Base-by-base conservation (phyloP, 208 protist genomes). In the Leishmania turanica region DNA sequence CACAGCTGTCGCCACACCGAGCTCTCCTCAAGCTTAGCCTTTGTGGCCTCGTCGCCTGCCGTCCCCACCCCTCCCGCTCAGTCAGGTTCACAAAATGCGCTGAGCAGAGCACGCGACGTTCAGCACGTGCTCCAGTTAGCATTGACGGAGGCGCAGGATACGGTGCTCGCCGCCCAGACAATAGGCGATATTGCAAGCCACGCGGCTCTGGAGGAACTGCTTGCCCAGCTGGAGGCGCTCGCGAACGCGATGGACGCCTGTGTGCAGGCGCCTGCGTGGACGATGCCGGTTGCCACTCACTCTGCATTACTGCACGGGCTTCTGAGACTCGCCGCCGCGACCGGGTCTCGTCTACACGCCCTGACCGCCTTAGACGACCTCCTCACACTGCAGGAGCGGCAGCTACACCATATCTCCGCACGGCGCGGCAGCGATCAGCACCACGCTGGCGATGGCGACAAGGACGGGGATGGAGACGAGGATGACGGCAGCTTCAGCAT, bases 331-430 rank as follows among this genome's bases (percentile, higher is more conserved):
- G 80, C 84, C 45, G 70, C 78, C 19, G 45, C 85, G 9, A 80
- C 84, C 5, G 89, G 89, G 47, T 66, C 83, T 4, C 86, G 83
- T 71, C 69, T 86, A 42, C 75, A 87, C 34, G 91, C 91, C 19
- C 80, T 92, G 37, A 75, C 82, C 34, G 90, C 88, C 0, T 82
- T 96, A 7, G 82, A 95, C 42, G 81, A 88, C 40, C 85, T 96
- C 37, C 88, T 96, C 70, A 65, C 77, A 0, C 78, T 93, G 53
- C 85, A 85, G 65, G 89, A 93, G 49, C 71, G 70, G 51, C 74
- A 65, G 65, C 84, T 56, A 71, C 84, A 47, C 45, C 49, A 1
- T 71, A 9, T 49, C 75, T 78, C 53, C 37, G 73, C 73, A 17
- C 51, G 17, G 73, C 72, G n/a, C 72, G 9, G 64, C 19, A 62